Evolutionary conservation across 495 filamentous ascomycete genomes (phyloP).

Genomic region (Hypoxylon crocopeplum): DNA sequence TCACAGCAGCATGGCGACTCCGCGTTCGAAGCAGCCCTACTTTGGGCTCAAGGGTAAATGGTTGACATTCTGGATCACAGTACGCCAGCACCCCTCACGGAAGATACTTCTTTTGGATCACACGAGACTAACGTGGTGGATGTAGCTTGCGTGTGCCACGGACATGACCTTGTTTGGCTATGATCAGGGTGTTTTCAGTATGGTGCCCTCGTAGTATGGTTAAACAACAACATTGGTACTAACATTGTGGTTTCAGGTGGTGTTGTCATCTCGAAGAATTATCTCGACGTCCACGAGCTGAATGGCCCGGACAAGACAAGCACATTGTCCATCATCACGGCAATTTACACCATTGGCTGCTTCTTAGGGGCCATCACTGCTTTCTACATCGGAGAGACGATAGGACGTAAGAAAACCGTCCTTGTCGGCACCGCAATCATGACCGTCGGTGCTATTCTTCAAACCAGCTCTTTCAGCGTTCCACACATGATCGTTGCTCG

Average conservation of each 20-base stretch:
- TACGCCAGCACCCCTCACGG: constrained; percentile 32
- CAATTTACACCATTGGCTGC: constrained; percentile 70
- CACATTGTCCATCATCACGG: constrained; percentile 64
- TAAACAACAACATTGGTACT: constrained; percentile 13
- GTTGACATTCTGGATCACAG: constrained; percentile 66
- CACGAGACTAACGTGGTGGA: background rate
- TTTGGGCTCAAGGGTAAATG: constrained; percentile 64
- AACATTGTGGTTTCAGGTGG: constrained; percentile 49
- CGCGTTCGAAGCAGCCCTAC: constrained; percentile 52
- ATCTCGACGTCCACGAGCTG: constrained; percentile 59
- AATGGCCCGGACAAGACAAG: constrained; percentile 55
- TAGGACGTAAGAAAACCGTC: constrained; percentile 66
- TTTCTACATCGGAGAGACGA: constrained; percentile 63
- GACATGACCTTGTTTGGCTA: constrained; percentile 68
- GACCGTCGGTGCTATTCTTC: constrained; percentile 67
- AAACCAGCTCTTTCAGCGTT: constrained; percentile 65
- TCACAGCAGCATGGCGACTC: constrained; percentile 15
- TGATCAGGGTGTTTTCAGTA: constrained; percentile 54
- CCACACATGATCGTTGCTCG: constrained; percentile 71
- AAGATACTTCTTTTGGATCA: background rate
- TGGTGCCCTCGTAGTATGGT: background rate
- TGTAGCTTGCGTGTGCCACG: constrained; percentile 59
- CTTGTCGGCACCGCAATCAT: constrained; percentile 64
- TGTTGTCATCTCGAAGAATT: constrained; percentile 63
- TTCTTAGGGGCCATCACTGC: constrained; percentile 67